These are phyloP conservation scores for Petunia secreta DNA, from an alignment of 257 asterid genomes.

Conservation along the genomic window DNA sequence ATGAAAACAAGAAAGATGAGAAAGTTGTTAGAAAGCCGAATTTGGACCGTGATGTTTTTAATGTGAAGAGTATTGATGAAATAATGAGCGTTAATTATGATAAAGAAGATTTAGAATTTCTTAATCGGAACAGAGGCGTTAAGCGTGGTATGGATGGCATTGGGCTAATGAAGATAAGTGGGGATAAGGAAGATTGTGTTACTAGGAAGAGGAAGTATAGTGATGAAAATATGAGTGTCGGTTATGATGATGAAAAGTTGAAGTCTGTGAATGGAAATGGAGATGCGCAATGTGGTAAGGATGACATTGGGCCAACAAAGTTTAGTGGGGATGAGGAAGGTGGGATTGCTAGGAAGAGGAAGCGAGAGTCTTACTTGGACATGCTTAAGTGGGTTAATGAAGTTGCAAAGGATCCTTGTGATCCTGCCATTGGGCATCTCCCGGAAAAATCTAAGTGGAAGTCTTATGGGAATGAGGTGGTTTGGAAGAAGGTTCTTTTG, in stretches of 20 bases:
- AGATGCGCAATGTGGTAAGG: conserved; percentile 29
- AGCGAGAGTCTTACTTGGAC: conserved; percentile 40
- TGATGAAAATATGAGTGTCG: background rate
- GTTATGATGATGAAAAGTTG: background rate
- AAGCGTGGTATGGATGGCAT: conserved; percentile 31
- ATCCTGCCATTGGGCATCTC: conserved; percentile 47
- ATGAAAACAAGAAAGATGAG: conserved; percentile 44
- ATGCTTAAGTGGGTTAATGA: conserved; percentile 63
- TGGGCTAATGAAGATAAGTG: conserved; percentile 2
- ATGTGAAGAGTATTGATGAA: background rate
- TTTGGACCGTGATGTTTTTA: background rate
- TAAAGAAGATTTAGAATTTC: background rate
- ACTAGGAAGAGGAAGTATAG: conserved; percentile 15
- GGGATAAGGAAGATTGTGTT: conserved; percentile 30
- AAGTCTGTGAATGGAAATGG: conserved; percentile 17
- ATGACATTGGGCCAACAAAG: conserved; percentile 16
- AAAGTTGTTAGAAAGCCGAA: background rate
- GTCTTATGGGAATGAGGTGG: conserved; percentile 49
- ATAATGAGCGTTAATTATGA: background rate
- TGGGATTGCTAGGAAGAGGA: conserved; percentile 53
- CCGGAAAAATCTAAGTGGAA: conserved; percentile 80
- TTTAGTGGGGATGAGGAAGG: conserved; percentile 32
- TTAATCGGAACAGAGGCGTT: background rate
- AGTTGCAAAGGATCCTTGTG: conserved; percentile 72
- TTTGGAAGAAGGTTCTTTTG: conserved; percentile 73